Evolutionary conservation across 331 rosid species (phyloP).

Genomic region (Quercus phellos): DNA sequence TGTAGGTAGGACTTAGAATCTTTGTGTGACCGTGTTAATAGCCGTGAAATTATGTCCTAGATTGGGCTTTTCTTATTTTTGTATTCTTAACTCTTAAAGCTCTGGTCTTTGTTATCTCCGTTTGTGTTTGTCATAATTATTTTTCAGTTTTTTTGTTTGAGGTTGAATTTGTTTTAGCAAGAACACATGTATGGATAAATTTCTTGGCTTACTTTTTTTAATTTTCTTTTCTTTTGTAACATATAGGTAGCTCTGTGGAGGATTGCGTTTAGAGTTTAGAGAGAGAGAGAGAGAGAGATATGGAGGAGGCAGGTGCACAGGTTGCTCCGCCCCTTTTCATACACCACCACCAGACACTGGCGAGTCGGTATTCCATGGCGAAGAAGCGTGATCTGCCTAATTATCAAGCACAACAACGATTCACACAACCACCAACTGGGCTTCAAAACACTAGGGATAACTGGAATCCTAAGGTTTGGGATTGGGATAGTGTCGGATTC

Average conservation of each 20-base stretch:
- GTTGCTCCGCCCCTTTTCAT: slow-evolving; percentile 50
- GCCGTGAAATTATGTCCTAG: not conserved
- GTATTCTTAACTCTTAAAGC: not conserved
- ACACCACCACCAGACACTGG: slow-evolving; percentile 35
- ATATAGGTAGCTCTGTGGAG: not conserved
- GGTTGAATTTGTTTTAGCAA: not conserved
- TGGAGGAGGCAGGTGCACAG: slow-evolving; percentile 69
- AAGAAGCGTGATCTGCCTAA: slow-evolving; percentile 72
- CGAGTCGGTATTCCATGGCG: slow-evolving; percentile 31
- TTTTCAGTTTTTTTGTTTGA: not conserved
- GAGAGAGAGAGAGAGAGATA: slow-evolving; percentile 1
- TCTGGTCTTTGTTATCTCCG: not conserved
- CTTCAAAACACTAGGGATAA: slow-evolving; percentile 22
- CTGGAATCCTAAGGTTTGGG: slow-evolving; percentile 71
- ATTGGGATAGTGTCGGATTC: slow-evolving; percentile 63
- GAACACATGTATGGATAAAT: not conserved
- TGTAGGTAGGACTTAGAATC: not conserved
- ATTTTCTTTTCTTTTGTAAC: not conserved
- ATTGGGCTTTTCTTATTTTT: no score
- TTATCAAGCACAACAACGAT: slow-evolving; percentile 20
- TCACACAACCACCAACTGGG: slow-evolving; percentile 18
- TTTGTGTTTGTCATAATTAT: not conserved
- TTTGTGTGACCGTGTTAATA: not conserved
- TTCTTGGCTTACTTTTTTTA: not conserved
- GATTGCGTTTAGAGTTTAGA: not conserved